These are phyloP conservation scores for Wallacemonas collosoma DNA, from an alignment of 208 protist genomes.

Conservation along the genomic window DNA sequence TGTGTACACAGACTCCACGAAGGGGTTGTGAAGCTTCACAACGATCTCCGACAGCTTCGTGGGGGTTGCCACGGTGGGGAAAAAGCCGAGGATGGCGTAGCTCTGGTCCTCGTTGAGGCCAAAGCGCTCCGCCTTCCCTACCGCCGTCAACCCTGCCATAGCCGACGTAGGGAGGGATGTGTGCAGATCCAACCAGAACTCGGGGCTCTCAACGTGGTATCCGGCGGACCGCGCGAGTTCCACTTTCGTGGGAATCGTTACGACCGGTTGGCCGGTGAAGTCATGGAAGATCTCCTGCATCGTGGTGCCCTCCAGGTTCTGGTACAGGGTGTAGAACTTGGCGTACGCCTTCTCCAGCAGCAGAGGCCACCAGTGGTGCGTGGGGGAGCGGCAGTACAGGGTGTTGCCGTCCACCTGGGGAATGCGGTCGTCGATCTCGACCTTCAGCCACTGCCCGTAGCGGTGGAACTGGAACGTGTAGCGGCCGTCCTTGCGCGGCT, in stretches of 20 bases:
- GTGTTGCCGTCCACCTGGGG: constrained; percentile 44
- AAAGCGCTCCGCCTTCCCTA: constrained; percentile 24
- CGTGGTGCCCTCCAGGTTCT: constrained; percentile 58
- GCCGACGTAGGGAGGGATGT: constrained; percentile 35
- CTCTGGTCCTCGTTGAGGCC: constrained; percentile 45
- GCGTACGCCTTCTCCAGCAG: constrained; percentile 84
- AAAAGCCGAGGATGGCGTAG: constrained; percentile 62
- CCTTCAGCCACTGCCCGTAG: constrained; percentile 63
- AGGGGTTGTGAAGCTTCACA: constrained; percentile 67
- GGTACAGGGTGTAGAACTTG: constrained; percentile 75
- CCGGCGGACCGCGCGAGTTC: constrained; percentile 24
- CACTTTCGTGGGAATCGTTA: constrained; percentile 36
- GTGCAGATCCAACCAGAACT: constrained; percentile 60
- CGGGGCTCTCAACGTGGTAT: constrained; percentile 34
- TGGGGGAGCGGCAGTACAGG: constrained; percentile 57
- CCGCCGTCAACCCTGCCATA: constrained; percentile 25
- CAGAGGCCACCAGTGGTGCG: constrained; percentile 69
- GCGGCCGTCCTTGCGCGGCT: constrained; percentile 49
- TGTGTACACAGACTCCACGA: constrained; percentile 40
- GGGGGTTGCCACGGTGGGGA: constrained; percentile 24
- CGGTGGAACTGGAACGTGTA: constrained; percentile 77
- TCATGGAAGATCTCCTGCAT: constrained; percentile 62
- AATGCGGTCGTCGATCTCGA: constrained; percentile 75
- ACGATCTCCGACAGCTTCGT: constrained; percentile 43
- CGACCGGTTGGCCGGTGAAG: constrained; percentile 56